Percentiles rank a stretch among this genome's conserved stretches.
phyloP scores from a whole-genome alignment of 2,329 filamentous ascomycete genomes.

The Colletotrichum siamense region DNA sequence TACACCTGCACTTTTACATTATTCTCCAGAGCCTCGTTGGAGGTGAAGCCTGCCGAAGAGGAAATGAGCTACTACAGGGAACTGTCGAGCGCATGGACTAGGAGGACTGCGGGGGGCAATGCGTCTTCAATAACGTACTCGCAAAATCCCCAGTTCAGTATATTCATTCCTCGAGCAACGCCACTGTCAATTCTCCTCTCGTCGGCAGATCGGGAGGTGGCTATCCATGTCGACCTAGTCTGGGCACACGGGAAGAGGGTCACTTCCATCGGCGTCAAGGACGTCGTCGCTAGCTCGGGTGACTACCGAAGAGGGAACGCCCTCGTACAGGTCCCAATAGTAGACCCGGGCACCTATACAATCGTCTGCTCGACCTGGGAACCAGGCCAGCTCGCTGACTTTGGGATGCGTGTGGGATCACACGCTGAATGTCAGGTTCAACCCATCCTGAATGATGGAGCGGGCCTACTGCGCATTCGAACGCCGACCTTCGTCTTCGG shows the following conservation, averaged over 20 bases:
- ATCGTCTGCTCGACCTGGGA: slow-evolving; percentile 93
- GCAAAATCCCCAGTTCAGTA: slow-evolving; percentile 85
- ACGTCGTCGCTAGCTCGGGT: slow-evolving; percentile 83
- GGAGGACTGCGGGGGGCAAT: slow-evolving; percentile 83
- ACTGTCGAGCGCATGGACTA: slow-evolving; percentile 73
- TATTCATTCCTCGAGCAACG: slow-evolving; percentile 62
- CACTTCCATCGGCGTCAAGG: slow-evolving; percentile 71
- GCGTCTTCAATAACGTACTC: slow-evolving; percentile 77
- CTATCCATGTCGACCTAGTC: slow-evolving; percentile 84
- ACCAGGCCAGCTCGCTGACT: slow-evolving; percentile 75
- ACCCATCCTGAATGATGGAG: slow-evolving; percentile 73
- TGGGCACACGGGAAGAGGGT: slow-evolving; percentile 79
- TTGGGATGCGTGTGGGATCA: slow-evolving; percentile 77
- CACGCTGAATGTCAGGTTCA: slow-evolving; percentile 60
- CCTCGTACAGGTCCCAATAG: slow-evolving; percentile 63
- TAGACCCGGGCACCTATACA: slow-evolving; percentile 81
- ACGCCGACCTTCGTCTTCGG: slow-evolving; percentile 62
- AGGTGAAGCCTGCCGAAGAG: slow-evolving; percentile 66
- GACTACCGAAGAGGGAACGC: slow-evolving; percentile 86
- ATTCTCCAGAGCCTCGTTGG: slow-evolving; percentile 71
- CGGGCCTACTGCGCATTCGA: slow-evolving; percentile 71
- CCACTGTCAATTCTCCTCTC: slow-evolving; percentile 78
- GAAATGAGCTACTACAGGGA: slow-evolving; percentile 64
- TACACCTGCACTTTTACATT: slow-evolving; percentile 90
- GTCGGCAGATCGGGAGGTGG: slow-evolving; percentile 68